A percentile compares a stretch with the other conserved stretches of the same genome.
phyloP scores from a whole-genome alignment of 495 filamentous ascomycete genomes.

The Penicillium desertorum region DNA sequence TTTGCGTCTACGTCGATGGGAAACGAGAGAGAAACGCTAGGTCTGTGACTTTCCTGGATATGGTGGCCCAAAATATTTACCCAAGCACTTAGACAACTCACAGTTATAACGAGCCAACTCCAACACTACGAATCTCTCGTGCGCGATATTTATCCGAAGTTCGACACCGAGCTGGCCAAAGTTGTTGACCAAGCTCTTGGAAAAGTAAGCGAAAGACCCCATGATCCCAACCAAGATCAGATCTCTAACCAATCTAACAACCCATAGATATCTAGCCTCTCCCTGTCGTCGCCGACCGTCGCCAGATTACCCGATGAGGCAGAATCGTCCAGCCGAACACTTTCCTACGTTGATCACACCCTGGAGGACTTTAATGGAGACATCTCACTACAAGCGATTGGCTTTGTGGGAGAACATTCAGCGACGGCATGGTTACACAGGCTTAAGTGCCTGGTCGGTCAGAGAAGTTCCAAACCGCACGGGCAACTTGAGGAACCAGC shows the following conservation, averaged over 20 bases:
- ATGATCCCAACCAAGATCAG: neutral
- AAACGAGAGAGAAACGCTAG: slow-evolving; percentile 9
- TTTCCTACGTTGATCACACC: slow-evolving; percentile 21
- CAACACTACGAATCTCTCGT: slow-evolving; percentile 31
- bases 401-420: slow-evolving; percentile 60
- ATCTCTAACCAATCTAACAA: neutral
- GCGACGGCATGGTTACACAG: slow-evolving; percentile 57
- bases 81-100: slow-evolving; percentile 30
- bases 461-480: neutral
- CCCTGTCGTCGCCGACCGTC: slow-evolving; percentile 8
- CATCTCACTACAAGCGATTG: slow-evolving; percentile 45
- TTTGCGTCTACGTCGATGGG: slow-evolving; percentile 4
- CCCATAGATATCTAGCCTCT: slow-evolving; percentile 1
- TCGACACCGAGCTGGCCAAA: slow-evolving; percentile 27
- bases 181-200: slow-evolving; percentile 32
- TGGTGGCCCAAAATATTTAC: slow-evolving; percentile 9
- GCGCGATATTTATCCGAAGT: slow-evolving; percentile 30
- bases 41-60: neutral
- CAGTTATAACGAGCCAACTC: slow-evolving; percentile 6
- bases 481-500: slow-evolving; percentile 17
- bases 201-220: neutral
- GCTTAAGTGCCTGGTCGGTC: slow-evolving; percentile 27
- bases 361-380: slow-evolving; percentile 56
- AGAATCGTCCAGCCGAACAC: slow-evolving; percentile 21
- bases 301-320: slow-evolving; percentile 12